These are phyloP conservation scores for Hsuehochloa calcarea DNA, from an alignment of 176 grass and related monocot genomes.

Conservation along the genomic window DNA sequence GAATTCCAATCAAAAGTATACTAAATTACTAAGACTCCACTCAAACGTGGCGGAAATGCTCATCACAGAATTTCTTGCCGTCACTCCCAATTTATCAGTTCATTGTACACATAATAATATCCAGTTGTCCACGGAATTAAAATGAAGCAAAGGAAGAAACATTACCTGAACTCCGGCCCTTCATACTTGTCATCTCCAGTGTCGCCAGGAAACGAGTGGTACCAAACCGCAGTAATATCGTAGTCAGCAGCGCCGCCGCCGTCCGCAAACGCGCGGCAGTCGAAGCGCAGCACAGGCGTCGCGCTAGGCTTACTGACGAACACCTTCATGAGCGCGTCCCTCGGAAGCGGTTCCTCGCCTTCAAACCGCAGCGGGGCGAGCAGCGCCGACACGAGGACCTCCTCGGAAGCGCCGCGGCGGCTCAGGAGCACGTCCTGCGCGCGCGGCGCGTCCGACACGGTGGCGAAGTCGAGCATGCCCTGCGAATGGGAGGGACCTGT, in stretches of 20 bases:
- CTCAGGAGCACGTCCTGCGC: constrained; percentile 62
- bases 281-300: constrained; percentile 62
- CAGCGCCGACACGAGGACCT: constrained; percentile 70
- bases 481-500: not conserved
- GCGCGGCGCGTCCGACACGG: constrained; percentile 40
- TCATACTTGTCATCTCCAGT: constrained; percentile 39
- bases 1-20: too few relatives aligned
- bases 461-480: constrained; percentile 37
- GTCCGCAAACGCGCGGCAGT: constrained; percentile 44
- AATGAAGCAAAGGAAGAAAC: not conserved
- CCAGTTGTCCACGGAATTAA: too few relatives aligned
- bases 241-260: constrained; percentile 20
- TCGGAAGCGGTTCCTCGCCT: constrained; percentile 28
- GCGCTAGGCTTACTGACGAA: constrained; percentile 54
- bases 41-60: not conserved
- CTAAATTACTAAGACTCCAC: too few relatives aligned
- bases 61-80: not conserved
- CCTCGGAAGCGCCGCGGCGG: constrained; percentile 33
- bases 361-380: constrained; percentile 54
- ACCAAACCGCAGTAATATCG: constrained; percentile 30
- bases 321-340: constrained; percentile 61
- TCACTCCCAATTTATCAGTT: not conserved
- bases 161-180: constrained; percentile 57
- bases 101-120: not conserved
- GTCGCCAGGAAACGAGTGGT: constrained; percentile 41